Evolutionary conservation across 371 early-diverging fungal species (phyloP).

Genomic region (Apophysomyces variabilis): DNA sequence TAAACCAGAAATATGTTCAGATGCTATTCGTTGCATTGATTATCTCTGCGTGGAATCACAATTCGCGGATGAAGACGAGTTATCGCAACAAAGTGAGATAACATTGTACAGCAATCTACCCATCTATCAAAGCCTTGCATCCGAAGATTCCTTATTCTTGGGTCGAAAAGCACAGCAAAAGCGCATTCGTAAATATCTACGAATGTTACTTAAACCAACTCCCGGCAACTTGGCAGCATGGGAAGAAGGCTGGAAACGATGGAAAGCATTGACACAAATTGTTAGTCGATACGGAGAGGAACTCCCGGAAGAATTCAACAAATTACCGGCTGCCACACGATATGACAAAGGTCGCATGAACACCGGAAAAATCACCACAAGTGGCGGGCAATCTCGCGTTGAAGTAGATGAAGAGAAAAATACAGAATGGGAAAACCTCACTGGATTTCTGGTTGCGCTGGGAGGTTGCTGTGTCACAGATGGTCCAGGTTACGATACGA

Average conservation of each 20-base stretch:
- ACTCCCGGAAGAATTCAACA: background rate
- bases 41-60: constrained; percentile 61
- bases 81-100: constrained; percentile 47
- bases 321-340: background rate
- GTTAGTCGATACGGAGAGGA: constrained; percentile 12
- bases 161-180: constrained; percentile 80
- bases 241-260: constrained; percentile 83
- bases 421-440: constrained; percentile 81
- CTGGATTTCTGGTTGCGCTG: constrained; percentile 84
- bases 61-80: constrained; percentile 58
- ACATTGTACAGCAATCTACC: constrained; percentile 66
- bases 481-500: constrained; percentile 25
- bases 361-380: constrained; percentile 11
- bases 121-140: constrained; percentile 72
- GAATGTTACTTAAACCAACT: constrained; percentile 66
- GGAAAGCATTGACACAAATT: constrained; percentile 59
- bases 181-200: constrained; percentile 68
- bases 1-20: constrained; percentile 69
- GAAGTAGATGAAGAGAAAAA: constrained; percentile 47
- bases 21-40: constrained; percentile 58
- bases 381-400: constrained; percentile 11
- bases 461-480: constrained; percentile 72
- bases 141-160: constrained; percentile 54
- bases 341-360: constrained; percentile 7
- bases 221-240: constrained; percentile 78